Conservation (phyloP, 2,329 filamentous ascomycete genomes). For the Paraphoma sp. region DNA sequence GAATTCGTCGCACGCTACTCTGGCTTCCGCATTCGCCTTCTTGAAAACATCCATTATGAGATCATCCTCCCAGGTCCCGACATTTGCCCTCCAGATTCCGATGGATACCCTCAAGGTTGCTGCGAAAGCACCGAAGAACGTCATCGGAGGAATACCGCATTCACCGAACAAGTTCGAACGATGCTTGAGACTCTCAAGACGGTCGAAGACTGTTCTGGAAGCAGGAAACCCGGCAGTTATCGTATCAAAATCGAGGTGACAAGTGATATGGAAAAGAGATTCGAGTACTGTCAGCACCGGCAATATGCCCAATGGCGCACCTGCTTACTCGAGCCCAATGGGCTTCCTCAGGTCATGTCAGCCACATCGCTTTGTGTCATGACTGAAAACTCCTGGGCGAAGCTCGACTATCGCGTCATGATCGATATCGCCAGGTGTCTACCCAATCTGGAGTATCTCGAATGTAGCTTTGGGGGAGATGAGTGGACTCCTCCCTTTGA, state of each 20-base stretch:
- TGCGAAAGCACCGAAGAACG: not conserved
- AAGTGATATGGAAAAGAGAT: not conserved
- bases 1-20: slow-evolving; percentile 1
- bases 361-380: not conserved
- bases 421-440: not conserved
- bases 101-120: not conserved
- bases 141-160: not conserved
- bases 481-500: not conserved
- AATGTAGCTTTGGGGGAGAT: not conserved
- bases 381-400: not conserved
- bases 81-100: not conserved
- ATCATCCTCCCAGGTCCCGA: not conserved
- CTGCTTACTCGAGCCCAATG: not conserved
- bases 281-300: not conserved
- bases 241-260: not conserved
- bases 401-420: not conserved
- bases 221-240: not conserved
- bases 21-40: slow-evolving; percentile 5
- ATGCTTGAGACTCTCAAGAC: not conserved
- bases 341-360: not conserved
- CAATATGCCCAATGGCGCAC: not conserved
- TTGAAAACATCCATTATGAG: not conserved
- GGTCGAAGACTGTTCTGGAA: not conserved
- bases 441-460: not conserved
- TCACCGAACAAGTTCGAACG: not conserved